Base-by-base conservation (phyloP, 495 filamentous ascomycete species). In the Hyaloscypha variabilis region DNA sequence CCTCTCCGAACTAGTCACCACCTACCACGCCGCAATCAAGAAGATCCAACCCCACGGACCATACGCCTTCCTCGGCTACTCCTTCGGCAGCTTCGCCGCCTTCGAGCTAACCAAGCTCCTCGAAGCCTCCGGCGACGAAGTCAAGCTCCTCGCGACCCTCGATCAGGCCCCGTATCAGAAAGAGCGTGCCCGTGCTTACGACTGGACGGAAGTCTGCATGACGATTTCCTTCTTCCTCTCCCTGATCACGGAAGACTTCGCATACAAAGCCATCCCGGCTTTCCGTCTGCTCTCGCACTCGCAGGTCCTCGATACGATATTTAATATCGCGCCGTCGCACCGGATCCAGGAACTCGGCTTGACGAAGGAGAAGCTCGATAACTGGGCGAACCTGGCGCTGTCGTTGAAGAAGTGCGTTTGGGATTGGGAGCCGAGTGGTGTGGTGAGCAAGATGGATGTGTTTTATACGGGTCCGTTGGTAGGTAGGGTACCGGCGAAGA, bases 61-160 rank as follows among this genome's bases (percentile, higher is more conserved):
- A 0, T 88, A 89, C 65, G 79, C 81, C 5, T 62, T 89, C 2
- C 81, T 81, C 0, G 85, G 86, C 3, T 89, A 86, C 69, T 81
- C 74, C 0, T 84, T 78, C 63, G 86, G 85, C 10, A 64, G 67
- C 0, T 83, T 85, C 74, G 53, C 86, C 8, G 81, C 84, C 2
- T 89, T 86, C 36, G 86, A 88, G 64, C 66, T 82, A 3, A 70
- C 76, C 25, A 87, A 87, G 68, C 14, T 67, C 2, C 76, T 88
- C 6, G 75, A 83, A 23, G 57, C 30, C 6, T 30, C 31, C 17
- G 69, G 58, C 30, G 72, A 66, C 19, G 60, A 64, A n/a, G 77
- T 82, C 2, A 13, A 58, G 4, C 79, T 81, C 65, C 69, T 77
- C 1, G 79, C 72, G 6, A 66, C 51, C 42, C 75, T 78, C 59